Conservation (phyloP, 2,329 filamentous ascomycete species). For the Neofusicoccum ribis region DNA sequence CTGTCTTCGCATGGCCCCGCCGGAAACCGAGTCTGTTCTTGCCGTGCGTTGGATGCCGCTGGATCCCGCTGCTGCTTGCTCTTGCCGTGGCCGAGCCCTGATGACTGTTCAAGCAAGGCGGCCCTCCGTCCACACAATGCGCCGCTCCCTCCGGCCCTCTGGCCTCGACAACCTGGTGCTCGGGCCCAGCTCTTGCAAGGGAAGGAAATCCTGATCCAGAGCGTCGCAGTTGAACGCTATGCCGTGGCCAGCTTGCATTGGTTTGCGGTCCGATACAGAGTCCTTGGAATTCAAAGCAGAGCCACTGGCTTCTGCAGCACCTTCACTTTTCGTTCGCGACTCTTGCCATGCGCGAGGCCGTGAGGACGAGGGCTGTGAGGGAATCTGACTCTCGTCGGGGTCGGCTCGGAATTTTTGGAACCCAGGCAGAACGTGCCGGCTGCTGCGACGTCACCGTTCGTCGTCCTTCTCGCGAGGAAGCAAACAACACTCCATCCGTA, state of each 20-base stretch:
- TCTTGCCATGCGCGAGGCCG: not conserved
- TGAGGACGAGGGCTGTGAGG: not conserved
- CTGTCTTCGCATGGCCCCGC: no score
- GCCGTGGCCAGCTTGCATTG: slow-evolving; percentile 71
- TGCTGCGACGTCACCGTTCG: slow-evolving; percentile 47
- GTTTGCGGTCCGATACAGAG: slow-evolving; percentile 72
- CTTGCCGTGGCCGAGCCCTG: not conserved
- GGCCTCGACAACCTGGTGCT: slow-evolving; percentile 62
- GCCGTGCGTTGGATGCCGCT: no score
- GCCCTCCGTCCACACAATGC: not conserved
- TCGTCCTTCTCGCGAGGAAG: slow-evolving; percentile 56
- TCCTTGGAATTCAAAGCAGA: slow-evolving; percentile 64
- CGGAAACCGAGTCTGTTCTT: no score
- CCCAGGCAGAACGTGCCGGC: not conserved
- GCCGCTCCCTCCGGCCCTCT: slow-evolving; percentile 11
- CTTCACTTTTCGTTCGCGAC: slow-evolving; percentile 8
- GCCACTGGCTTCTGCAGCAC: not conserved
- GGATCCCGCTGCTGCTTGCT: not conserved
- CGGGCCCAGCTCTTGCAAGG: slow-evolving; percentile 80
- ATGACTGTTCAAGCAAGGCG: no score
- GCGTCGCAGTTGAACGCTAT: slow-evolving; percentile 92
- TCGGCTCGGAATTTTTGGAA: not conserved
- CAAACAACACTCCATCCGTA: slow-evolving; percentile 24
- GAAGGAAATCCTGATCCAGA: slow-evolving; percentile 84
- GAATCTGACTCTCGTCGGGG: not conserved